Evolutionary conservation across 2,329 filamentous ascomycete species (phyloP).

Genomic region (Fusarium acutatum): DNA sequence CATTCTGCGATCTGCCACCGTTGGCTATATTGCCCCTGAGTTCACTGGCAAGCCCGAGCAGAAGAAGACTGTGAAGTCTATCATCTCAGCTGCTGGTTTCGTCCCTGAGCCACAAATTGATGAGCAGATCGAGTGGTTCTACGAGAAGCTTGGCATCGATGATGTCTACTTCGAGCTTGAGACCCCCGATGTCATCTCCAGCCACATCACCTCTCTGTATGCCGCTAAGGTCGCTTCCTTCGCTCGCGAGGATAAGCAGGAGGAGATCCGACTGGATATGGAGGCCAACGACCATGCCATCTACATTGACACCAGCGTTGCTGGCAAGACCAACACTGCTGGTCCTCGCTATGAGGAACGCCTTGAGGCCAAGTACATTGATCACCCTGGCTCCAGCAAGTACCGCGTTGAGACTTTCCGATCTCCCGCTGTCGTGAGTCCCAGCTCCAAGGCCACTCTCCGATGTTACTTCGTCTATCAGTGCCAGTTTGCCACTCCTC

Average conservation of each 20-base stretch:
- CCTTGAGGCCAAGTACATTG: slow-evolving; percentile 94
- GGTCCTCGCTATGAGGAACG: slow-evolving; percentile 94
- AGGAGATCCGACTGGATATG: slow-evolving; percentile 96
- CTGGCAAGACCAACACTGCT: slow-evolving; percentile 76
- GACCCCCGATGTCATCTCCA: slow-evolving; percentile 84
- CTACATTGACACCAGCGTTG: slow-evolving; percentile 97
- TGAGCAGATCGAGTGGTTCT: slow-evolving; percentile 93
- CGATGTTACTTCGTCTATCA: slow-evolving; percentile 99
- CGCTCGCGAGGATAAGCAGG: slow-evolving; percentile 89
- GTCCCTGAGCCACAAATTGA: slow-evolving; percentile 86
- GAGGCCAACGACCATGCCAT: slow-evolving; percentile 94
- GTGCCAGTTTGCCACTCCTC: slow-evolving; percentile 83
- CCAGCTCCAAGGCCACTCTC: slow-evolving; percentile 78
- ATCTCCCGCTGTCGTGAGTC: slow-evolving; percentile 82
- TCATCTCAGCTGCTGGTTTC: slow-evolving; percentile 82
- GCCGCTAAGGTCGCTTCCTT: slow-evolving; percentile 96
- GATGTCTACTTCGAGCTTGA: slow-evolving; percentile 98
- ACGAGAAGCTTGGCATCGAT: slow-evolving; percentile 96
- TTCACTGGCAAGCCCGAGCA: slow-evolving; percentile 94
- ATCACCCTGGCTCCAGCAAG: slow-evolving; percentile 75
- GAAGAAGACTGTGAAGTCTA: slow-evolving; percentile 86
- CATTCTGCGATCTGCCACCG: slow-evolving; percentile 85
- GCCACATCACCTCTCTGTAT: slow-evolving; percentile 94
- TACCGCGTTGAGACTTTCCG: slow-evolving; percentile 98
- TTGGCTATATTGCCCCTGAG: slow-evolving; percentile 93